These are phyloP conservation scores for Polyporus arcularius DNA, from an alignment of 768 basidiomycete species.

Conservation along the genomic window DNA sequence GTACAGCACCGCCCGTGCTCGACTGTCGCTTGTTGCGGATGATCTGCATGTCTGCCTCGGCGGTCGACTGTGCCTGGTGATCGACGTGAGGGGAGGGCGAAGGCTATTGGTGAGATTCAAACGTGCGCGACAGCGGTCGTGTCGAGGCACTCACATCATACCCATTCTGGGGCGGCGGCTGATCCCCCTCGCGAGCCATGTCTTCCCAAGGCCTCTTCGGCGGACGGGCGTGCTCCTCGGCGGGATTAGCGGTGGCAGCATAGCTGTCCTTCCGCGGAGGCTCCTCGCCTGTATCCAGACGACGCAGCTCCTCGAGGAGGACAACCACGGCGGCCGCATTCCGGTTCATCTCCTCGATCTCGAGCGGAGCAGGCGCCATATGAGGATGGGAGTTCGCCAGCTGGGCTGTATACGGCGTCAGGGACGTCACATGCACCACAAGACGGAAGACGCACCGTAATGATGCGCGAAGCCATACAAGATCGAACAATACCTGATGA, in stretches of 20 bases:
- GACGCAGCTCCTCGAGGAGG: conserved; percentile 62
- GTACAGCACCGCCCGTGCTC: conserved; percentile 52
- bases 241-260: conserved; percentile 22
- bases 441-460: conserved; percentile 51
- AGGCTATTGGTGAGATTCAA: conserved; percentile 10
- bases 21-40: conserved; percentile 80
- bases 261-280: conserved; percentile 18
- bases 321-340: conserved; percentile 67
- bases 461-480: conserved; percentile 66
- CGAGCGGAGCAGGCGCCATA: conserved; percentile 52
- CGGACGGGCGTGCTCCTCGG: conserved; percentile 53
- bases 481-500: conserved; percentile 59
- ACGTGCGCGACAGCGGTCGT: neutral
- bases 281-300: conserved; percentile 33
- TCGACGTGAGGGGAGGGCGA: conserved; percentile 17
- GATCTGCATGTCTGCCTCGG: conserved; percentile 84
- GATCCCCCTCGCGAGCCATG: conserved; percentile 49
- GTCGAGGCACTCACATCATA: conserved; percentile 11
- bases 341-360: conserved; percentile 70
- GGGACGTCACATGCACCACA: neutral
- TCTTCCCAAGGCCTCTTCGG: conserved; percentile 86
- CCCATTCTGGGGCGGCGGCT: conserved; percentile 7
- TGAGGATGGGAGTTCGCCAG: conserved; percentile 47
- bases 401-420: conserved; percentile 27
- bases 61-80: conserved; percentile 54